These are phyloP conservation scores for Phaeotremella skinneri DNA, from an alignment of 768 basidiomycete species.

Conservation along the genomic window DNA sequence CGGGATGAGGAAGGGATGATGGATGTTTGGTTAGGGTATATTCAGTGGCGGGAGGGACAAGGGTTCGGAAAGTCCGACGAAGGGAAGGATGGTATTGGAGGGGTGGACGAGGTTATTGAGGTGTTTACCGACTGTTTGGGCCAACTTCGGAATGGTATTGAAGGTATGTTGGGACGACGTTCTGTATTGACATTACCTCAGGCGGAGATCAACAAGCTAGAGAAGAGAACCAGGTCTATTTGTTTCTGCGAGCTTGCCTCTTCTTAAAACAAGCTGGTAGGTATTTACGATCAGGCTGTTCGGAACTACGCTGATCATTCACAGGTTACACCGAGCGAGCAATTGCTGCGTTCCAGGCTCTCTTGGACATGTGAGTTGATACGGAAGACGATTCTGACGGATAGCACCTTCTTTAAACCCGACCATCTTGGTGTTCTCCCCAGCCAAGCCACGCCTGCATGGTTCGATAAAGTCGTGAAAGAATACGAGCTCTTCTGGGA, in stretches of 20 bases:
- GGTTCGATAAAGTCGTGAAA: constrained; percentile 28
- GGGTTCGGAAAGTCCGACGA: constrained; percentile 33
- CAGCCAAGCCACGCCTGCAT: neutral
- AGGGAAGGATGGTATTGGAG: constrained; percentile 25
- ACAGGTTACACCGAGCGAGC: constrained; percentile 52
- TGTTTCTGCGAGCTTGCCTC: constrained; percentile 48
- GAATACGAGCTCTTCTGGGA: constrained; percentile 54
- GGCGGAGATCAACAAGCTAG: constrained; percentile 23
- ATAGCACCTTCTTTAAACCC: constrained; percentile 50
- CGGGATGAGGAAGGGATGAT: constrained; percentile 33
- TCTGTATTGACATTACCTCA: neutral
- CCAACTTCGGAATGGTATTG: constrained; percentile 17
- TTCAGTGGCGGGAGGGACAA: constrained; percentile 49
- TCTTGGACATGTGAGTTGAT: constrained; percentile 52
- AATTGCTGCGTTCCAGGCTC: constrained; percentile 50
- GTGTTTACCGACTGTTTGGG: constrained; percentile 47
- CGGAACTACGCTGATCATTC: neutral
- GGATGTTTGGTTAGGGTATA: constrained; percentile 49
- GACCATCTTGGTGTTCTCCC: constrained; percentile 18
- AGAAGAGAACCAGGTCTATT: constrained; percentile 53
- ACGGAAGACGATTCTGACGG: neutral
- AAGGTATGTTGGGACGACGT: constrained; percentile 14
- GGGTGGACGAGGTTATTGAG: constrained; percentile 47
- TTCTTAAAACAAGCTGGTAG: constrained; percentile 52
- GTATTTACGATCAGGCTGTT: neutral